These are phyloP conservation scores for Populus davidiana DNA, from an alignment of 345 rosid species.

Conservation along the genomic window DNA sequence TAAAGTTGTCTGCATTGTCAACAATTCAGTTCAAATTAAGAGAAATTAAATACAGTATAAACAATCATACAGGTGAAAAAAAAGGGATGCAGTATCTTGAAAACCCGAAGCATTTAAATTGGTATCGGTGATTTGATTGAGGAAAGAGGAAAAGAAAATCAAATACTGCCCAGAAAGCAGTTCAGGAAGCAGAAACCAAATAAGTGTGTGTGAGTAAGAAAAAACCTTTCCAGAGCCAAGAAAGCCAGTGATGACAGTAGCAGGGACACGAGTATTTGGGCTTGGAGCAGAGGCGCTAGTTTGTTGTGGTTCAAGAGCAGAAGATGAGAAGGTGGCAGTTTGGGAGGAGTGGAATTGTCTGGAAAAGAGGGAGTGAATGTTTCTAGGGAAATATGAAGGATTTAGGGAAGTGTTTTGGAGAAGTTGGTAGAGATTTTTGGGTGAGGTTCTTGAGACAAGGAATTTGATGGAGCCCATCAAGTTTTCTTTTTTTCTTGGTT, in stretches of 20 bases:
- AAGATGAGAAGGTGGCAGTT: conserved; percentile 26
- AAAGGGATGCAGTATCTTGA: background rate
- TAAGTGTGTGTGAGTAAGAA: background rate
- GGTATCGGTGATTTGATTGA: background rate
- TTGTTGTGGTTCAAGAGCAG: conserved; percentile 14
- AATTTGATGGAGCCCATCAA: conserved; percentile 20
- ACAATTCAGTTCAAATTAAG: background rate
- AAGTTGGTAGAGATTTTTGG: conserved; percentile 7
- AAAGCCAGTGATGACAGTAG: conserved; percentile 73
- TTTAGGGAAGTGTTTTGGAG: conserved; percentile 13
- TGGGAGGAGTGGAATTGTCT: background rate
- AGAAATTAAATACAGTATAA: background rate
- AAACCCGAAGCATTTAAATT: background rate
- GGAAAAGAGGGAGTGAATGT: conserved; percentile 12
- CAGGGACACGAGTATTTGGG: conserved; percentile 50
- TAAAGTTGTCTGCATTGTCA: conserved; percentile 54
- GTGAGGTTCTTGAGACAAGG: conserved; percentile 24
- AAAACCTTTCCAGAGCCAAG: conserved; percentile 72
- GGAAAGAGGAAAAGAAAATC: background rate
- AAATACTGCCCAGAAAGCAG: background rate
- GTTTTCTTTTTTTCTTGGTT: background rate
- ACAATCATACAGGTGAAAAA: background rate
- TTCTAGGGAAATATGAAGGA: conserved; percentile 9
- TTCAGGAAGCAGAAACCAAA: too few relatives aligned
- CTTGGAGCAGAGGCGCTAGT: conserved; percentile 14